These are phyloP conservation scores for Acidomyces sp. DNA, from an alignment of 495 filamentous ascomycete species.

Conservation along the genomic window DNA sequence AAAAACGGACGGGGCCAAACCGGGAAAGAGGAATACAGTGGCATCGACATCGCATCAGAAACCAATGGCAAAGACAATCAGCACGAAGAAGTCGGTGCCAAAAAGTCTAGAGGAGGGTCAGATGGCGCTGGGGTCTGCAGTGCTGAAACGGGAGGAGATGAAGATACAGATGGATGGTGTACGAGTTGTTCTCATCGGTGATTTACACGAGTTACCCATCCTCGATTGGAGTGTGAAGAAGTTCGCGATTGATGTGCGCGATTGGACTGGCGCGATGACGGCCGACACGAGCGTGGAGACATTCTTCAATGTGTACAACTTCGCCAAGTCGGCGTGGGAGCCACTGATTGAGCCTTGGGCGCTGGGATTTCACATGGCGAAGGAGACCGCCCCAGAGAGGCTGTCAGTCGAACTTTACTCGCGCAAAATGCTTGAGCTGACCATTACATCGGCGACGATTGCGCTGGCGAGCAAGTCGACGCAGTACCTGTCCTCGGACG, in stretches of 20 bases:
- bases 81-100: constrained; percentile 27
- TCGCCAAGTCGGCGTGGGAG: constrained; percentile 97
- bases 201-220: constrained; percentile 85
- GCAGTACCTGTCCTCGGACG: constrained; percentile 73
- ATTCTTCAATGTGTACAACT: constrained; percentile 95
- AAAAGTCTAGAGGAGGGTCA: constrained; percentile 20
- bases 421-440: constrained; percentile 78
- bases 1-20: constrained; percentile 6
- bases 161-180: constrained; percentile 75
- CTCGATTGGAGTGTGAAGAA: constrained; percentile 88
- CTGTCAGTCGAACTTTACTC: constrained; percentile 78
- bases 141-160: constrained; percentile 70
- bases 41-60: constrained; percentile 53
- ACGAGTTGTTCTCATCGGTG: constrained; percentile 84
- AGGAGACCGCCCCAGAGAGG: constrained; percentile 57
- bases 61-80: constrained; percentile 31
- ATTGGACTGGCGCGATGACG: constrained; percentile 81
- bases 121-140: constrained; percentile 34
- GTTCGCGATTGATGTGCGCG: constrained; percentile 67
- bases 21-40: constrained; percentile 35
- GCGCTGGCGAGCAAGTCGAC: constrained; percentile 84
- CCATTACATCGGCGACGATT: constrained; percentile 85
- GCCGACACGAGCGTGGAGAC: constrained; percentile 83
- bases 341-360: constrained; percentile 94
- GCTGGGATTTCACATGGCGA: constrained; percentile 77